Evolutionary conservation across 768 basidiomycete genomes (phyloP), one percentile per base, ranked within the genome.

Genomic region (Thelephora aurantiotincta): DNA sequence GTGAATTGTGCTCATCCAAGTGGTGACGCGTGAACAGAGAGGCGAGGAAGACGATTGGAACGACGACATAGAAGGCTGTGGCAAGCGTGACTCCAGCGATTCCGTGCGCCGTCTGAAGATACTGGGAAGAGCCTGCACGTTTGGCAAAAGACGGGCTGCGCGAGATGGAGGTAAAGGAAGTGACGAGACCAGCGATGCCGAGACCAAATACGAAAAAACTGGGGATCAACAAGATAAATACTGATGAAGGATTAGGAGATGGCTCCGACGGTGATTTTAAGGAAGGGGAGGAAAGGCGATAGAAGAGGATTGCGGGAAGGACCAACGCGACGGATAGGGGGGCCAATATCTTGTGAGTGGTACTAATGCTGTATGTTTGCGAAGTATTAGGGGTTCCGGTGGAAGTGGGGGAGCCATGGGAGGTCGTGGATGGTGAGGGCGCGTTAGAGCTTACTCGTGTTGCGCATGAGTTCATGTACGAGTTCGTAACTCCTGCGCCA

Each of bases 21-120:
- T 14, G 36, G 13, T 52, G 46, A 5, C 51, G 47, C 41, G 46
- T 52, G 20, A 38, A 53, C 14, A 46, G 47, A 49, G 51, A 70
- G 52, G 48, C 14, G 9, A 75, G 49, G 49, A 59, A 61, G 52
- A 67, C 51, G 52, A 66, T 45, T 33, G 76, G 80, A 14, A 76
- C 52, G 36, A 77, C 35, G 30, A 62, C 66, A 58, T 85, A 88
- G 18, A 87, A 63, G 35, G 68, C 69, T 35, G 75, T 50, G 57
- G 82, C 83, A 13, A 89, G 70, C 14, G 71, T 72, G 37, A 88
- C 63, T 33, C 82, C 81, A 1, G 73, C 78, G 57, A 70, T 67
- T 30, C 80, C 75, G 56, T 89, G 87, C 6, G 61, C 57, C 1
- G 86, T 87, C 50, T 64, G 67, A 41, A 87, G 68, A 50, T 63